Base-by-base conservation (phyloP, 176 grass and related monocot species). In the Areca catechu region DNA sequence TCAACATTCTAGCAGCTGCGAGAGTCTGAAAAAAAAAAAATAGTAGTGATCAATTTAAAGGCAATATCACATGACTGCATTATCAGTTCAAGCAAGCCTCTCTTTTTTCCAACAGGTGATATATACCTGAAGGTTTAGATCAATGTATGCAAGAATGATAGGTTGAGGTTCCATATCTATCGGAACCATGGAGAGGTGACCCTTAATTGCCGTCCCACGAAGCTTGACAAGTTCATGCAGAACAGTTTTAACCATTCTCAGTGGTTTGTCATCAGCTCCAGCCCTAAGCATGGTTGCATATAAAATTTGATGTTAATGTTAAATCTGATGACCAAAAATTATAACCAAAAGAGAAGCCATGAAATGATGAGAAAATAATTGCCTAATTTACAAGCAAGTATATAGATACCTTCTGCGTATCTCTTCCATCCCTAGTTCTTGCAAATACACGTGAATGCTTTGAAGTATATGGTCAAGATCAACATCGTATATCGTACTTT, bases 231-330 rank as follows among this genome's bases (percentile, higher is more conserved):
- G 88, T 80, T 98, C 93, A 80, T 98, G 93, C 57, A 98, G 60
- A 51, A 98, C 93, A 51, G 93, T 98, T 89, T 98, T 98, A 24
- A 98, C 93, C 93, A 98, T 98, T 76, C 93, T 81, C 64, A 98
- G 65, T 51, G 93, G 88, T 56, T 98, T 98, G 62, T 98, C 93
- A 76, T 98, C 93, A 73, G 93, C 93, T 77, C 93, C 93, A 65
- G 93, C 93, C 70, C 93, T 98, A 53, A 14, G 34, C 17, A 85
- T 7, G 52, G 68, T 67, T 77, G 15, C 51, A 53, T 50, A 37
- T 63, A 53, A 58, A 60, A 27, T 22, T 1, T 49, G 7, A 76
- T 14, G 53, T 24, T 0, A 58, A 75, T 67, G 19, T 29, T 43
- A 43, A 43, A 43, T 43, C 14, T 43, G 34, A 43, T 43, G 34